Base-by-base conservation (phyloP, 495 filamentous ascomycete species). In the Hypomontagnella submonticulosa region DNA sequence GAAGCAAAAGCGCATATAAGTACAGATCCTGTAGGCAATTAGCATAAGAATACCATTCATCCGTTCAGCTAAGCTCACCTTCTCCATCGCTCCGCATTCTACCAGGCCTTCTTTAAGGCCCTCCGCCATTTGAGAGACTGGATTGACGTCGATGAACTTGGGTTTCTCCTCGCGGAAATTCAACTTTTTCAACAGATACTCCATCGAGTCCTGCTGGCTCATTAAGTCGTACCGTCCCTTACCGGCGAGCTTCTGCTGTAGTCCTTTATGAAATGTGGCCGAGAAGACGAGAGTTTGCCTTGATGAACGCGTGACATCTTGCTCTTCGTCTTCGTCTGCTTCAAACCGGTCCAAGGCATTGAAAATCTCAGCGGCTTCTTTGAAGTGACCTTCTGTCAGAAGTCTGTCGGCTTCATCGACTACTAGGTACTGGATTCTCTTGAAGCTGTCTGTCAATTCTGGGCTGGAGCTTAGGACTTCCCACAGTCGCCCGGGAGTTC, bases 271-370 rank as follows among this genome's bases (percentile, higher is more conserved):
- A 77, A 99, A 97, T 0, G 95, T 99, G 3, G 95, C 95, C 0
- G 96, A 98, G 77, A 99, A 99, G 34, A 99, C 91, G 1, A 99
- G 84, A 0, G 93, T 98, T 73, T 99, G 95, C 19, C 92, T 83
- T n/a, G 77, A 69, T 32, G 71, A 70, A 30, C 57, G 66, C 0
- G 54, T 60, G 4, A 52, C 38, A n/a, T 71, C 62, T 9, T 55
- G 20, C 12, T 76, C 71, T 19, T 78, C 69, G 3, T 75, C 70
- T 30, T 77, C 73, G 16, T 79, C 76, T n/a, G 75, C 65, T 33
- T 76, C 73, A 12, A 80, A 67, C 20, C 86, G 80, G 61, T 96
- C 90, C 4, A 99, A 77, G 0, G 91, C 83, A 52, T 83, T 84
- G 10, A 99, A 73, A 36, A 98, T 92, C 47, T 98, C 88, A 41